phyloP scores from a whole-genome alignment of 345 rosid species.

The Capsella bursapastoris region DNA sequence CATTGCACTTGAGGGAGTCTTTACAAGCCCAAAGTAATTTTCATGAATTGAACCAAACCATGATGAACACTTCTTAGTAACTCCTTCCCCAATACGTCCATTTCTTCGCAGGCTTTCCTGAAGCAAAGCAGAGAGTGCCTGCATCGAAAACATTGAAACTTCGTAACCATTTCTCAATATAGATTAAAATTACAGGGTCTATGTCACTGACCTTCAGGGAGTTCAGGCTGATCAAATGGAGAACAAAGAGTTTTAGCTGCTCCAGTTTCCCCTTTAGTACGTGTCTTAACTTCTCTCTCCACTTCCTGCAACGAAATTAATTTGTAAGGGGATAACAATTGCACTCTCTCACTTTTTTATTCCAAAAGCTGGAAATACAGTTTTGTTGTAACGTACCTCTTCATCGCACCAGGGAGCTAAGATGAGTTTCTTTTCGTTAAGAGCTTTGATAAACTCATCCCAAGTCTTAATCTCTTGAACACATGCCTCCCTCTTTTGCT shows the following conservation, averaged over 20 bases:
- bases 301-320: constrained; percentile 58
- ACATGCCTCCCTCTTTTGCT: constrained; percentile 75
- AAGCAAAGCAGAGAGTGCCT: constrained; percentile 89
- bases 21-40: constrained; percentile 1
- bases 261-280: constrained; percentile 91
- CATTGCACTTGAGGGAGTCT: constrained; percentile 16
- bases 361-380: not conserved
- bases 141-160: constrained; percentile 7
- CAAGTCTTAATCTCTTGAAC: constrained; percentile 69
- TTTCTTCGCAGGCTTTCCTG: constrained; percentile 88
- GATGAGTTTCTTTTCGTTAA: constrained; percentile 77
- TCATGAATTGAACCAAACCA: too few species aligned
- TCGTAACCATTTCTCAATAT: too few species aligned
- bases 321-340: not conserved
- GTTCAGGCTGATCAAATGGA: constrained; percentile 95
- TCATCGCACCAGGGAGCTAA: constrained; percentile 99
- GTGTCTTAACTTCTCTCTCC: constrained; percentile 87
- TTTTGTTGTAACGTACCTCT: constrained; percentile 55
- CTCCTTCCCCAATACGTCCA: constrained; percentile 99
- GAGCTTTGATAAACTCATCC: constrained; percentile 84
- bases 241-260: constrained; percentile 94
- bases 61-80: constrained; percentile 25
- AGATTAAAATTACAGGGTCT: too few species aligned
- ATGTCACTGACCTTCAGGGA: constrained; percentile 43
- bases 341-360: not conserved